Evolutionary conservation across 2,329 filamentous ascomycete species (phyloP), one percentile per base, ranked within the genome.

Genomic region (Pochonia chlamydosporia): DNA sequence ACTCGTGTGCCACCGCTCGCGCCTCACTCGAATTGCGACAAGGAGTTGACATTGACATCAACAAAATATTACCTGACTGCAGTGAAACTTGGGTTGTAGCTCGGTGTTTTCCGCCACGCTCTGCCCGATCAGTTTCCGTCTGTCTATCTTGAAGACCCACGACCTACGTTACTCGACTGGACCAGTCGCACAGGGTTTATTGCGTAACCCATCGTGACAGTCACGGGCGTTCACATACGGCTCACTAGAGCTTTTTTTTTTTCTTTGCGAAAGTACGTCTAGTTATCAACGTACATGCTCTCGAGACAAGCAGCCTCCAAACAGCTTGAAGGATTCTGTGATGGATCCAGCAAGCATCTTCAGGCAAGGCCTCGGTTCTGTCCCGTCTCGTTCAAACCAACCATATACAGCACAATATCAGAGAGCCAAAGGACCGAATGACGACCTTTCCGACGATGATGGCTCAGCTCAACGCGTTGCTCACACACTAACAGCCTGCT

Each of bases 401-500:
- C 53, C 56, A 18, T 57, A 56, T 25, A 52, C 66, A 62, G 56
- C 58, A 45, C 58, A 61, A 40, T 60, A 65, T 24, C 59, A 61
- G 41, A 59, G 48, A 42, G 56, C 57, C 31, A 59, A 58, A 25
- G 54, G 58, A 13, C 51, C 56, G 11, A 61, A 63, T 33, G 70
- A 73, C 42, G 72, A 74, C 35, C 64, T 68, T 26, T 69, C 64
- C 40, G 77, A 80, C 60, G 63, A 57, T 46, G 78, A 79, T 49
- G 68, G 73, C 57, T 66, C 73, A 56, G 67, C 77, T 48, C 73
- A 79, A 60, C 75, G 85, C 55, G 84, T 90, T 55, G 86, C 86
- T 25, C 86, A 91, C 62, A 91, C 87, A 5, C 67, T 92, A 59
- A 89, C 87, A 43, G 87, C 87, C 20, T 91, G 87, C 61, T 89